Conservation (phyloP, 164 flowering plant species). For the Dillenia turbinata region DNA sequence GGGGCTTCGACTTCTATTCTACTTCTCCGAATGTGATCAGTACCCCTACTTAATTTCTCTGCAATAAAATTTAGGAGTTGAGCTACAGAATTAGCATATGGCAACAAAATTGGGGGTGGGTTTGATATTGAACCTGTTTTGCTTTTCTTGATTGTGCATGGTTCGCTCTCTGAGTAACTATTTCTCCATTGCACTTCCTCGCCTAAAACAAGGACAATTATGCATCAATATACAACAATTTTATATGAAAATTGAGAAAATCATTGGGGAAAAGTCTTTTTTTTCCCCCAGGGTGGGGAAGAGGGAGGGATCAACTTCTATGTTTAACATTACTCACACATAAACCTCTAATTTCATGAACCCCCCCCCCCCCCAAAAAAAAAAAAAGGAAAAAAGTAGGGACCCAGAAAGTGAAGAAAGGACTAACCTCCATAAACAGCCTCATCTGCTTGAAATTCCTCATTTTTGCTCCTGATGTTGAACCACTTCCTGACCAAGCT, state of each 20-base stretch:
- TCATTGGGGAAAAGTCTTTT: no score
- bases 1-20: slow-evolving; percentile 22
- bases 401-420: background rate
- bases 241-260: no score
- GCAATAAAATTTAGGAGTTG: slow-evolving; percentile 12
- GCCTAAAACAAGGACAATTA: slow-evolving; percentile 24
- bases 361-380: background rate
- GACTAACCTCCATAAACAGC: slow-evolving; percentile 46
- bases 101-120: background rate
- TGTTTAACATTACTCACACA: background rate
- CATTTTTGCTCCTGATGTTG: slow-evolving; percentile 76
- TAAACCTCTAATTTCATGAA: slow-evolving; percentile 2
- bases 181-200: slow-evolving; percentile 68
- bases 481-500: slow-evolving; percentile 80
- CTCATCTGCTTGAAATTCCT: slow-evolving; percentile 72
- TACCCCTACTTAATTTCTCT: slow-evolving; percentile 50
- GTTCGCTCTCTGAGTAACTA: slow-evolving; percentile 79
- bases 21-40: slow-evolving; percentile 20
- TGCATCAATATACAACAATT: slow-evolving; percentile 10
- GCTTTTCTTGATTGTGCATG: slow-evolving; percentile 70
- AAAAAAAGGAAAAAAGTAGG: slow-evolving; percentile 1
- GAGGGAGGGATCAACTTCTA: no score
- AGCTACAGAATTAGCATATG: background rate
- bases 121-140: slow-evolving; percentile 50
- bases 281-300: no score